phyloP scores from a whole-genome alignment of 2,329 filamentous ascomycete genomes.

The Colletotrichum australisinense region DNA sequence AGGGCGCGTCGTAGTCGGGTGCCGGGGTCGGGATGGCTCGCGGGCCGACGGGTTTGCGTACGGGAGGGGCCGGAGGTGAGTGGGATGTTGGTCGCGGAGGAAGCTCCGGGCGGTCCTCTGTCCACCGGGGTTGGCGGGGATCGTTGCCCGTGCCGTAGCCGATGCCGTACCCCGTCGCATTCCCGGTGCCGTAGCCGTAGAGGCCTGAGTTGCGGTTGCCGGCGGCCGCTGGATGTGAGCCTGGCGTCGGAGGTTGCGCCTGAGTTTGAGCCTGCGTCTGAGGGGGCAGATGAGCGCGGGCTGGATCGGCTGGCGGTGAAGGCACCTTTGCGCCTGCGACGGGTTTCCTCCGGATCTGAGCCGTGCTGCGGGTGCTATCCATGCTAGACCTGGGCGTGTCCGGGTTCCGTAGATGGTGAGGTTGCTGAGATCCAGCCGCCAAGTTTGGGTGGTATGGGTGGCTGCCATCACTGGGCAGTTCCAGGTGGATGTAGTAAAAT shows the following conservation, averaged over 20 bases:
- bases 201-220: conserved; percentile 4
- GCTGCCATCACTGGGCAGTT: conserved; percentile 66
- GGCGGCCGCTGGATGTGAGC: conserved; percentile 12
- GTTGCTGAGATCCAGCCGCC: conserved; percentile 43
- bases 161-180: conserved; percentile 12
- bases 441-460: conserved; percentile 22
- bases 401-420: conserved; percentile 39
- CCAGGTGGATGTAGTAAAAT: conserved; percentile 90
- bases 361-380: conserved; percentile 53
- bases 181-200: background rate
- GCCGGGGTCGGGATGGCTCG: conserved; percentile 19
- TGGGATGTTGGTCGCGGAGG: conserved; percentile 29
- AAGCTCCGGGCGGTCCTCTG: conserved; percentile 13
- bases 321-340: conserved; percentile 47
- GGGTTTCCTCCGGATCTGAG: conserved; percentile 65
- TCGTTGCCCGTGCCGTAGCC: background rate
- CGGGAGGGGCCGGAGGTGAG: conserved; percentile 23
- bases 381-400: conserved; percentile 54
- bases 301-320: conserved; percentile 18
- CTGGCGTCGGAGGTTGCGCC: background rate
- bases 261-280: background rate
- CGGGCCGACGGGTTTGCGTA: conserved; percentile 31
- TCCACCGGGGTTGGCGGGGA: background rate
- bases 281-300: conserved; percentile 11
- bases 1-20: conserved; percentile 2